These are phyloP conservation scores for Hura crepitans DNA, from an alignment of 441 rosid species.

Conservation along the genomic window DNA sequence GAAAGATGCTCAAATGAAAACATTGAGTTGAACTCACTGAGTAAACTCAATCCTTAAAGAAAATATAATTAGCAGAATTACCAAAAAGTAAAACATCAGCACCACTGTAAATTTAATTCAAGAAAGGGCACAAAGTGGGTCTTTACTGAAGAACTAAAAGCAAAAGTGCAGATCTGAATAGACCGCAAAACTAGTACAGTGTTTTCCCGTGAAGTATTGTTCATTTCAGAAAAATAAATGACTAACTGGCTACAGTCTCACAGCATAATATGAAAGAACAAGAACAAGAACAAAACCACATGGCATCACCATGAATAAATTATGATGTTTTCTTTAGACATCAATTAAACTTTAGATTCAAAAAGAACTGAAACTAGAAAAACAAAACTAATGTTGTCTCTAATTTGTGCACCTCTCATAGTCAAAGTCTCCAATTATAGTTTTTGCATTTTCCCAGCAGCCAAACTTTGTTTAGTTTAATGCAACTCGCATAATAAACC, in stretches of 20 bases:
- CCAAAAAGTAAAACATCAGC: background rate
- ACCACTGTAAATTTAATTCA: background rate
- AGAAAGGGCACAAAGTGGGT: background rate
- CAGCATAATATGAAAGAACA: background rate
- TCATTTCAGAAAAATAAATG: too few species aligned
- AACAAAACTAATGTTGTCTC: background rate
- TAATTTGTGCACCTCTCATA: background rate
- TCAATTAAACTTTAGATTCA: background rate
- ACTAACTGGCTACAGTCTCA: too few species aligned
- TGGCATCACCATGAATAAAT: background rate
- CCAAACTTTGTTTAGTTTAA: background rate
- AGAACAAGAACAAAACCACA: background rate
- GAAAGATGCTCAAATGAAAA: slow-evolving; percentile 4
- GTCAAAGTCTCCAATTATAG: background rate
- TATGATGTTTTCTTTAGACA: background rate
- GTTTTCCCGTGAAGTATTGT: too few species aligned
- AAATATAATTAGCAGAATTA: background rate
- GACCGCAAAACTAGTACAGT: background rate
- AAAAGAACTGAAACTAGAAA: background rate
- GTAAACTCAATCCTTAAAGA: background rate
- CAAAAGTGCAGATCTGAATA: slow-evolving; percentile 12
- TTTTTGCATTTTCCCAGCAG: background rate
- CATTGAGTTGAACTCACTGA: background rate
- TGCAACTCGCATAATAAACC: slow-evolving; percentile 1
- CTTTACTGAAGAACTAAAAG: background rate